Evolutionary conservation across 73 alveolate genomes (phyloP).

Genomic region (Paramecium caudatum): DNA sequence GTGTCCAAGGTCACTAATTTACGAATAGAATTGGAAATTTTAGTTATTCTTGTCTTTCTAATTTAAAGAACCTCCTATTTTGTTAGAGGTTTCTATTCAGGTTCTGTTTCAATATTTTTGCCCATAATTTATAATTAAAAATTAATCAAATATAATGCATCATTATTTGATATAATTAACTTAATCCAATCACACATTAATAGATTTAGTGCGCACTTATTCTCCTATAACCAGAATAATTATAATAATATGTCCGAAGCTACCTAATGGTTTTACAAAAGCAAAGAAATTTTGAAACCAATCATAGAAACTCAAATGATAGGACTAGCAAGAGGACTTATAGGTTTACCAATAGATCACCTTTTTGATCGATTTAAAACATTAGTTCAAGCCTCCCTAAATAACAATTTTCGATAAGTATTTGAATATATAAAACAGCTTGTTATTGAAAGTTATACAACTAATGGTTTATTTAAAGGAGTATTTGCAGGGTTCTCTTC

Average conservation of each 20-base stretch:
- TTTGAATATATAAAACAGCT: background rate
- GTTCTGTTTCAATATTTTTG: constrained; percentile 31
- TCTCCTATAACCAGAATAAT: no score
- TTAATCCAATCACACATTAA: background rate
- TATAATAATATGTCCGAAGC: constrained; percentile 60
- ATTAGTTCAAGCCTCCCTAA: constrained; percentile 15
- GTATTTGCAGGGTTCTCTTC: constrained; percentile 59
- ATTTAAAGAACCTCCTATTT: background rate
- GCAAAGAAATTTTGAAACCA: constrained; percentile 7
- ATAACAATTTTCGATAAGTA: constrained; percentile 18
- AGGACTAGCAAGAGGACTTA: constrained; percentile 38
- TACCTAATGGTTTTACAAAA: background rate
- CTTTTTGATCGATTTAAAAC: constrained; percentile 62
- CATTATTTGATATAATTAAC: background rate
- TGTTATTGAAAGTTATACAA: background rate
- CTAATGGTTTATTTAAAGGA: constrained; percentile 26
- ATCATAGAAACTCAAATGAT: constrained; percentile 9
- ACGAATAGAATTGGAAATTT: background rate
- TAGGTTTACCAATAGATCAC: constrained; percentile 64
- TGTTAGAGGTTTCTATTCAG: background rate
- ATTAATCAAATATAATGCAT: background rate
- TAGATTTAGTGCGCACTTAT: constrained; percentile 41
- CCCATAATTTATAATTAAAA: constrained; percentile 50
- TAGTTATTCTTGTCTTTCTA: background rate
- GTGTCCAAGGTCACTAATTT: background rate